Base-by-base conservation (phyloP, 257 asterid species). In the Solanum paucissectum region DNA sequence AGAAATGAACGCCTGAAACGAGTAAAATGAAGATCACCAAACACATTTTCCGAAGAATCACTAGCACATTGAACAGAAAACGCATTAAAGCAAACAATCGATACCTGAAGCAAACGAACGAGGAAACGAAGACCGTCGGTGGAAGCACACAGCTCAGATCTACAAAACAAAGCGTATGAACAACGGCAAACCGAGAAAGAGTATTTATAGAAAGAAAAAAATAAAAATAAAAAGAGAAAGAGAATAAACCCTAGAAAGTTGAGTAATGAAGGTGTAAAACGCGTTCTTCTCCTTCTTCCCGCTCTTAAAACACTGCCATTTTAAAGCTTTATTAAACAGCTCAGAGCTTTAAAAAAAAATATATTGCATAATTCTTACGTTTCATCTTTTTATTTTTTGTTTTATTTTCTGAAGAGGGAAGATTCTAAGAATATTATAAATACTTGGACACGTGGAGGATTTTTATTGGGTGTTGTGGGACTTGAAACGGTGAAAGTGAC, bases 91-190 rank as follows among this genome's bases (percentile, higher is more conserved):
- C 82, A 84, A 85, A 33, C 86, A 36, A 86, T 86, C 11, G 7
- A 33, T 87, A 89, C 92, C 91, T 23, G 90, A 72, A 84, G 49
- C 79, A 88, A 88, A 83, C 21, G 88, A 74, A 66, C 77, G 5
- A 84, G 60, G 88, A 27, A 68, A n/a, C 3, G 12, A 86, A 36
- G 49, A 64, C 86, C 93, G 91, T 89, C 91, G 88, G 91, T 71
- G 89, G 84, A 55, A 52, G 89, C 90, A 40, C 33, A 85, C 44
- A 90, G 86, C 89, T 88, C 93, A 91, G 97, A 95, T 95, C 94
- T 91, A 91, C 86, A 87, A 71, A 60, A 42, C 46, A 49, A 88
- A 62, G 91, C 92, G 94, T 94, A 76, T 71, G 38, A 87, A 58
- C 49, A 92, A 93, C 93, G 94, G 93, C 88, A 90, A 85, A 40